Base-by-base conservation (phyloP, 163 green algal genomes). In the Scenedesmus sp. region DNA sequence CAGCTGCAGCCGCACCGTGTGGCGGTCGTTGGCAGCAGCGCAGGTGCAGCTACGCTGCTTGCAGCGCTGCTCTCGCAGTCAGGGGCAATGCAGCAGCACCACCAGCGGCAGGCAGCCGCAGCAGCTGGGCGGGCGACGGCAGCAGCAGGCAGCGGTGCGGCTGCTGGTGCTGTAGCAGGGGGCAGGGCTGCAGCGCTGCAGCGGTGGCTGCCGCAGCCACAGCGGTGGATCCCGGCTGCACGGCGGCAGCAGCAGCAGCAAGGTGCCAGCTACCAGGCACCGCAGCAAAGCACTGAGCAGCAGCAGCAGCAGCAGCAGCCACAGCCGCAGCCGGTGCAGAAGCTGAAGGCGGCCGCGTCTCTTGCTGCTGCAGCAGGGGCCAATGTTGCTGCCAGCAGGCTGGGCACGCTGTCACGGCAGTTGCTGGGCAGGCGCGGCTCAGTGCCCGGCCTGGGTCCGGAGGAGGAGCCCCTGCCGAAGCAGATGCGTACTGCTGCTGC, bases 331-430 rank as follows among this genome's bases (percentile, higher is more conserved):
- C 53, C 82, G n/a, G 82, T 78, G 24, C n/a, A 89, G 42, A 89
- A 82, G 59, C 24, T 81, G 26, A 89, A 68, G 44, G 85, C 85
- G 20, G 85, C 85, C 26, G 85, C 85, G 10, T 73, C 72, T 1
- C 42, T 89, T 81, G 85, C 85, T 81, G 85, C 85, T 81, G 85
- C 85, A 40, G 85, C 85, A 44, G 72, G 85, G 5, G 85, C 85
- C 33, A 89, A 18, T 26, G 61, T 89, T 72, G 85, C 85, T 26
- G 85, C 85, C 26, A 59, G 42, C 37, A 35, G 85, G 26, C 26
- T 89, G 15, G 65, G 44, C 40, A 89, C 85, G 30, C 43, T 89
- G 42, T 89, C 85, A 2, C 65, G 68, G 10, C 85, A 89, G 85
- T 40, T 89, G 26, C 68, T 89, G 30, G 85, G 85, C 43, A 26